Percentiles rank a stretch among this genome's conserved stretches.
These are phyloP conservation scores for Hypsizygus marmoreus DNA, from an alignment of 768 basidiomycete genomes.

Conservation along the genomic window DNA sequence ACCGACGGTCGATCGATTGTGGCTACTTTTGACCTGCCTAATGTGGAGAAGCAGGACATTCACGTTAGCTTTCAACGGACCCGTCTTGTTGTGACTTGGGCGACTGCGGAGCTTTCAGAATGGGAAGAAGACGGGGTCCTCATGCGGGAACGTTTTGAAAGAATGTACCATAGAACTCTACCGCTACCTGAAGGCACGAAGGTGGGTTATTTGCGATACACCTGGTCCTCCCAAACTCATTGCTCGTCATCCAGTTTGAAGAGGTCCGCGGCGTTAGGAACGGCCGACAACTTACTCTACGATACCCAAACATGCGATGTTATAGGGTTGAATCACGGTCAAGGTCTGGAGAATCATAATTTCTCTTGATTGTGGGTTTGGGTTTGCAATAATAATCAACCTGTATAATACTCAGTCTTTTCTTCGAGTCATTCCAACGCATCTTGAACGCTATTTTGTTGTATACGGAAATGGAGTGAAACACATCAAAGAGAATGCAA, in stretches of 20 bases:
- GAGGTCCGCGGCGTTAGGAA: conserved; percentile 72
- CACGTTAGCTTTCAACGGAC: conserved; percentile 73
- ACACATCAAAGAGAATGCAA: too few relatives aligned
- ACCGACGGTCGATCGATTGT: conserved; percentile 69
- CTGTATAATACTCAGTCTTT: background rate
- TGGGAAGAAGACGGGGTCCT: conserved; percentile 60
- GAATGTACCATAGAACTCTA: conserved; percentile 64
- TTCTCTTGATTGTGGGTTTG: conserved; percentile 1
- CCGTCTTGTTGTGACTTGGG: conserved; percentile 68
- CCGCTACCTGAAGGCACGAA: conserved; percentile 75
- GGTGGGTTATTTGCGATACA: conserved; percentile 37
- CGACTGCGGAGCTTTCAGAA: conserved; percentile 58
- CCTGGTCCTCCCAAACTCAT: background rate
- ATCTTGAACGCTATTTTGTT: too few relatives aligned
- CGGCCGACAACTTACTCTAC: conserved; percentile 57
- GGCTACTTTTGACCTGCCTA: conserved; percentile 70
- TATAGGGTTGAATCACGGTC: conserved; percentile 44
- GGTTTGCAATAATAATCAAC: background rate
- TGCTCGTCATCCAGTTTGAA: conserved; percentile 53
- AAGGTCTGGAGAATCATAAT: conserved; percentile 39
- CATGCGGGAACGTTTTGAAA: conserved; percentile 65
- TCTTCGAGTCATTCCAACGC: too few relatives aligned
- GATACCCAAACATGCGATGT: conserved; percentile 65
- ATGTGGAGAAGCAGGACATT: conserved; percentile 71
- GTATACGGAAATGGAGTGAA: too few relatives aligned